A percentile compares a stretch with the other conserved stretches of the same genome.
These are phyloP conservation scores for Fremontodendron californicum DNA, from an alignment of 345 rosid species.

Conservation along the genomic window DNA sequence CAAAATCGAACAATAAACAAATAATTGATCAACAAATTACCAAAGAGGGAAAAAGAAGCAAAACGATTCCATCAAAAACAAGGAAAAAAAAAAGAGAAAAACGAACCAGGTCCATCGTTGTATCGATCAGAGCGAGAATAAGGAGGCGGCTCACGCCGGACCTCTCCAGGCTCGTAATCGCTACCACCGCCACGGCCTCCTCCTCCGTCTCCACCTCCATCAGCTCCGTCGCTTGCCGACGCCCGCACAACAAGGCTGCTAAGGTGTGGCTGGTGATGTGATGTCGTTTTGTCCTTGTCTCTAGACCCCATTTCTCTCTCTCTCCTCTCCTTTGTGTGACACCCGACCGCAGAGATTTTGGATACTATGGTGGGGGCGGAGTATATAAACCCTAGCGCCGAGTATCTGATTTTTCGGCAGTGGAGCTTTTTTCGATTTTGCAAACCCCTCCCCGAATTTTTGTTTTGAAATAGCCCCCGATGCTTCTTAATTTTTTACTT, in stretches of 20 bases:
- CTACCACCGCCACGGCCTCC: constrained; percentile 33
- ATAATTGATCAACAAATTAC: not conserved
- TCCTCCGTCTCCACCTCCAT: constrained; percentile 29
- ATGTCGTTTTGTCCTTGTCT: constrained; percentile 53
- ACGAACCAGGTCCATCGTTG: constrained; percentile 63
- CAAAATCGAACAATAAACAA: not conserved
- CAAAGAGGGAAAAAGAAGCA: not conserved
- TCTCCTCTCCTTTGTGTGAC: not conserved
- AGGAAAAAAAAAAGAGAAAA: not conserved
- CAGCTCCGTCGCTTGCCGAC: constrained; percentile 49
- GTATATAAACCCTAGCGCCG: constrained; percentile 3
- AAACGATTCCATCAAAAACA: not conserved
- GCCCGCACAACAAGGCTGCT: constrained; percentile 71
- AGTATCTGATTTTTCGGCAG: not conserved
- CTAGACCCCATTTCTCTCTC: constrained; percentile 60
- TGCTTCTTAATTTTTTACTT: not conserved
- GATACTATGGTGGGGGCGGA: not conserved
- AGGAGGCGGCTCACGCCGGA: constrained; percentile 46
- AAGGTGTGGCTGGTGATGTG: constrained; percentile 38
- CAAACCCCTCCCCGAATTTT: not conserved
- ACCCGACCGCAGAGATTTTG: not conserved
- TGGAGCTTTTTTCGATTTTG: not conserved
- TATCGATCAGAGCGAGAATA: constrained; percentile 39
- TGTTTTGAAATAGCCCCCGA: not conserved
- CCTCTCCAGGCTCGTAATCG: constrained; percentile 69